Percentiles rank a stretch among this genome's conserved stretches.
phyloP scores from a whole-genome alignment of 1,284 basidiomycete species.

The Trametes sp. region DNA sequence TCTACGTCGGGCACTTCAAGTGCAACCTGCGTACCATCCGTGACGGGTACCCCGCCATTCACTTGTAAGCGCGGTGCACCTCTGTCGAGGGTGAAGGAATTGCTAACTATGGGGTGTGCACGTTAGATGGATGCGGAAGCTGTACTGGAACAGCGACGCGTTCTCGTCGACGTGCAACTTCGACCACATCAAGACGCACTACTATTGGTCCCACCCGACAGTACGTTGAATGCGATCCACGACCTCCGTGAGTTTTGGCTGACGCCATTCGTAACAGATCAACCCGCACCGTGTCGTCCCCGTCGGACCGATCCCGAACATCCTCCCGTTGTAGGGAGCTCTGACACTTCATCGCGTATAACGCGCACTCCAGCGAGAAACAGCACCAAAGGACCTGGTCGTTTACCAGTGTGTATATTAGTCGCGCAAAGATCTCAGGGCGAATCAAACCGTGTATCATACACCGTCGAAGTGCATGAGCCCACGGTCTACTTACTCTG shows the following conservation, averaged over 20 bases:
- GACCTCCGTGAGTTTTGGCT: too few species aligned
- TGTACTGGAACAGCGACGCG: slow-evolving; percentile 92
- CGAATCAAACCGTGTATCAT: too few species aligned
- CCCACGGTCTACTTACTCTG: too few species aligned
- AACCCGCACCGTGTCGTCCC: slow-evolving; percentile 76
- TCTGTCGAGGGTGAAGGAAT: background rate
- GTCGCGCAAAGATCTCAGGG: too few species aligned
- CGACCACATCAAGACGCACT: slow-evolving; percentile 88
- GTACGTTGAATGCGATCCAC: too few species aligned
- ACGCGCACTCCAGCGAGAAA: too few species aligned
- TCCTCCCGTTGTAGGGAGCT: slow-evolving; percentile 71
- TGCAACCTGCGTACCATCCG: slow-evolving; percentile 88
- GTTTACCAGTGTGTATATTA: too few species aligned
- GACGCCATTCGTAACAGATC: slow-evolving; percentile 42
- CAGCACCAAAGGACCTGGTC: too few species aligned
- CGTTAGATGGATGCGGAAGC: slow-evolving; percentile 79
- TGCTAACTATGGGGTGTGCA: background rate
- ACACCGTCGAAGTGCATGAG: too few species aligned
- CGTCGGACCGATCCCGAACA: slow-evolving; percentile 73
- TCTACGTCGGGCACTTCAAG: slow-evolving; percentile 95
- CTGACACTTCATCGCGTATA: too few species aligned
- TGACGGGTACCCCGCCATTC: slow-evolving; percentile 82
- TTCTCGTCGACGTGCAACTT: slow-evolving; percentile 94
- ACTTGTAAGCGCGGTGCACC: slow-evolving; percentile 54
- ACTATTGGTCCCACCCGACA: slow-evolving; percentile 76